Evolutionary conservation across 441 rosid genomes (phyloP), one percentile per base, ranked within the genome.

Genomic region (Adansonia gregorii): DNA sequence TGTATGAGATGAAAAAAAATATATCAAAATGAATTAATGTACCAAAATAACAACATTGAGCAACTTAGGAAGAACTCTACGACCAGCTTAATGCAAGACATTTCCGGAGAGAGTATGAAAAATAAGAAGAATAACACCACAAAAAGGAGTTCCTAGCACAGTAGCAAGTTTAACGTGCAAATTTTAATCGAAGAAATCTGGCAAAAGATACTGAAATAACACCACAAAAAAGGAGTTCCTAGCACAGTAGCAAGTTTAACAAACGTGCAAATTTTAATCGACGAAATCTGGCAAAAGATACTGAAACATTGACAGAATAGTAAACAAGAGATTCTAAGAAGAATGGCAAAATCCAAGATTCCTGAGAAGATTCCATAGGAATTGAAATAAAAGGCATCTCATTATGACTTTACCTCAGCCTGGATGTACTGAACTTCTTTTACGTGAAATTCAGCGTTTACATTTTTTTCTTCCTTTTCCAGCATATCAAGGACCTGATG

Each of bases 381-480:
- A 4, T 15, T 52, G 2, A 3, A 52, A 19, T 10, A 72, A 35
- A 35, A 17, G 17, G 19, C 35, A 55, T 72, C 24, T 35, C n/a
- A 72, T 72, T 39, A 5, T 5, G 75, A 48, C 80, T 89, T 78
- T 88, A 97, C 99, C 85, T 97, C 99, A 52, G 99, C 99, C 79
- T 94, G 98, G 80, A 97, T 97, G 86, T 93, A 97, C 82, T 97
- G 99, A 80, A 97, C 99, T 83, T 97, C 97, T 86, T 97, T 94
- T 22, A 97, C 99, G 71, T 72, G 92, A 73, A 94, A 94, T 79
- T 93, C 91, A 78, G 98, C 97, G 80, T 90, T 85, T 80, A 90
- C 94, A 78, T 90, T 91, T 86, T 88, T 91, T 85, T 97, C 98
- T 83, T 97, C 98, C 46, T 87, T 88, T 87, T 94, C 93, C 84